Base-by-base conservation (phyloP, 2,329 filamentous ascomycete species). In the Aspergillus thermomutatus region DNA sequence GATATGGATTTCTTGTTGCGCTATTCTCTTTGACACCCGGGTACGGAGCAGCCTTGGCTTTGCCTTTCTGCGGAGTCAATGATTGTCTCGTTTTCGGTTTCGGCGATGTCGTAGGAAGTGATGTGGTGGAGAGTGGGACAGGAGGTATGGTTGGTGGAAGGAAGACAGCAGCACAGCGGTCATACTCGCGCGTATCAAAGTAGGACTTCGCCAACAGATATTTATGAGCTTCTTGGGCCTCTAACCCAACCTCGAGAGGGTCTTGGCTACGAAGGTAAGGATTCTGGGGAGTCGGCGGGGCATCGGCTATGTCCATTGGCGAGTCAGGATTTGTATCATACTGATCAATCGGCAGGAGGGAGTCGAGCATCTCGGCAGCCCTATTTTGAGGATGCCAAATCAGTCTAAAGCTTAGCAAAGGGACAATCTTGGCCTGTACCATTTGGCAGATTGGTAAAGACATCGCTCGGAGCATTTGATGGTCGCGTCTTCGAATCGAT, bases 361-460 rank as follows among this genome's bases (percentile, higher is more conserved):
- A 89, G 68, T 90, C 91, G 56, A 97, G 85, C 64, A 97, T 86
- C 77, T 99, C 94, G 66, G 94, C 93, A 49, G 92, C 91, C 93
- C 93, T 97, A 70, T 41, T 60, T 40, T 40, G 46, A 23, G 48
- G 49, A 27, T 34, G 14, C 28, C 47, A 3, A 19, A 49, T 67
- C 28, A 71, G 62, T 54, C 51, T 10, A 8, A 23, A 21, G 23
- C 11, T 8, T 17, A 43, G 25, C 41, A 45, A 45, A 21, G 11
- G 19, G 45, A 17, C 17, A 27, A 5, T 11, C 21, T 46, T 27
- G 26, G 28, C 47, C 28, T 19, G 25, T 66, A 96, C 94, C 94
- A 99, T 86, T 97, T 97, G 27, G 94, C 88, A 6, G 93, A 94
- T 68, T 97, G 92, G 70, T 97, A 97, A 11, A 99, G 83, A 73